A percentile compares a stretch with the other conserved stretches of the same genome.
Conservation (phyloP, 23 red algal genomes). For the Pyropia haitanensis region DNA sequence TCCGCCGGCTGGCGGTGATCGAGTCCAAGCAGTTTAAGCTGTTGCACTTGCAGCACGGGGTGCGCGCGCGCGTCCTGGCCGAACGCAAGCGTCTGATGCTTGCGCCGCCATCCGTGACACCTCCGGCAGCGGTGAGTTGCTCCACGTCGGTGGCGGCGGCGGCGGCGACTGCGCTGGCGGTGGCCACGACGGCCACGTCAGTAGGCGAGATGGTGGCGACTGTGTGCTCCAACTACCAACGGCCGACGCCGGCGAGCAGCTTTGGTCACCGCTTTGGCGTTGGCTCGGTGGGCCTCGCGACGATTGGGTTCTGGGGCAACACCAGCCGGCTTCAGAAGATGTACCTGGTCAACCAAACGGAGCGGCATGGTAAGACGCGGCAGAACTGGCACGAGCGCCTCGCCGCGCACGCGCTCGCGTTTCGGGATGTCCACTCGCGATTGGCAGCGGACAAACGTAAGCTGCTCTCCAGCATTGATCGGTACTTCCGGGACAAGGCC, state of each 20-base stretch:
- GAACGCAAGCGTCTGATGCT: constrained; percentile 44
- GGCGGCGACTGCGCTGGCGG: constrained; percentile 23
- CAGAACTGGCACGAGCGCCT: constrained; percentile 23
- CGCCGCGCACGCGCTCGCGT: constrained; percentile 22
- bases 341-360: constrained; percentile 33
- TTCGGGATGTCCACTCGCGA: constrained; percentile 19
- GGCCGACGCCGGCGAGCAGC: no score
- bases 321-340: constrained; percentile 34
- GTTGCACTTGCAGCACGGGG: constrained; percentile 42
- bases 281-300: background rate
- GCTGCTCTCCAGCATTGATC: constrained; percentile 26
- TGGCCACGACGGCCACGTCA: constrained; percentile 27
- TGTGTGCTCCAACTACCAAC: no score
- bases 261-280: no score
- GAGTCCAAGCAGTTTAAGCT: constrained; percentile 47
- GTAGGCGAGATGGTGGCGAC: no score
- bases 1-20: constrained; percentile 23
- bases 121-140: constrained; percentile 1
- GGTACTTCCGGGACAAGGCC: constrained; percentile 39
- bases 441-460: constrained; percentile 10
- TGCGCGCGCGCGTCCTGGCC: constrained; percentile 25
- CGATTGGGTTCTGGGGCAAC: constrained; percentile 33
- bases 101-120: constrained; percentile 25
- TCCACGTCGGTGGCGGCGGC: constrained; percentile 25
- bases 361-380: constrained; percentile 9